phyloP scores from a whole-genome alignment of 1,139 yeast species.

The Taiozyma sp. region DNA sequence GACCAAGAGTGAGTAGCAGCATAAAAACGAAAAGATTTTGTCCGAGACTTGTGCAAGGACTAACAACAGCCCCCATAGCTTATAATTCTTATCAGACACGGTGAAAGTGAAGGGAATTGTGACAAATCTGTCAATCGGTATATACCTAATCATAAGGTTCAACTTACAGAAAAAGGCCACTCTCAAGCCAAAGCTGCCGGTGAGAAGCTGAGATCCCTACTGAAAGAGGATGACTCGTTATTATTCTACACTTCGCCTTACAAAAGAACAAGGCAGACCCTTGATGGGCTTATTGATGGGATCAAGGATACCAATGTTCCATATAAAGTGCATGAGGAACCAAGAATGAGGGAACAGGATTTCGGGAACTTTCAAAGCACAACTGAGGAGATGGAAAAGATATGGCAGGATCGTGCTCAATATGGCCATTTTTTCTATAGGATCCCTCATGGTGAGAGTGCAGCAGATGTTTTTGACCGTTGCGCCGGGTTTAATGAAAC shows the following conservation, averaged over 20 bases:
- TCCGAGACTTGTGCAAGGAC: neutral
- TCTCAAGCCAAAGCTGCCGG: constrained; percentile 72
- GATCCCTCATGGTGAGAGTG: constrained; percentile 91
- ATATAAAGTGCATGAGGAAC: constrained; percentile 71
- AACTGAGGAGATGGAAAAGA: constrained; percentile 68
- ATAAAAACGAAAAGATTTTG: neutral
- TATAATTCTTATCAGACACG: constrained; percentile 79
- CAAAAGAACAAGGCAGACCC: constrained; percentile 74
- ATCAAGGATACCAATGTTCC: constrained; percentile 46
- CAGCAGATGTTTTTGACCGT: constrained; percentile 91
- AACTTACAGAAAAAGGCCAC: constrained; percentile 66
- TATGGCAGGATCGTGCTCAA: constrained; percentile 78
- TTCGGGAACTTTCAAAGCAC: constrained; percentile 88
- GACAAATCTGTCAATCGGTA: constrained; percentile 75
- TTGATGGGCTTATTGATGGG: constrained; percentile 61
- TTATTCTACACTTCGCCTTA: constrained; percentile 84
- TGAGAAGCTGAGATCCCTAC: constrained; percentile 42
- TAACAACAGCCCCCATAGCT: constrained; percentile 34
- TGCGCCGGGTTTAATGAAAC: constrained; percentile 89
- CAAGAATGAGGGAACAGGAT: constrained; percentile 89
- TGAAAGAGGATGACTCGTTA: constrained; percentile 45
- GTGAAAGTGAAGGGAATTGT: constrained; percentile 85
- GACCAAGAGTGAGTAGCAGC: constrained; percentile 49
- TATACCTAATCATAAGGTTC: constrained; percentile 75
- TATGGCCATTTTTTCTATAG: constrained; percentile 92